These are phyloP conservation scores for Hyaloperonospora arabidopsidis DNA, from an alignment of 352 stramenopile genomes.

Conservation along the genomic window DNA sequence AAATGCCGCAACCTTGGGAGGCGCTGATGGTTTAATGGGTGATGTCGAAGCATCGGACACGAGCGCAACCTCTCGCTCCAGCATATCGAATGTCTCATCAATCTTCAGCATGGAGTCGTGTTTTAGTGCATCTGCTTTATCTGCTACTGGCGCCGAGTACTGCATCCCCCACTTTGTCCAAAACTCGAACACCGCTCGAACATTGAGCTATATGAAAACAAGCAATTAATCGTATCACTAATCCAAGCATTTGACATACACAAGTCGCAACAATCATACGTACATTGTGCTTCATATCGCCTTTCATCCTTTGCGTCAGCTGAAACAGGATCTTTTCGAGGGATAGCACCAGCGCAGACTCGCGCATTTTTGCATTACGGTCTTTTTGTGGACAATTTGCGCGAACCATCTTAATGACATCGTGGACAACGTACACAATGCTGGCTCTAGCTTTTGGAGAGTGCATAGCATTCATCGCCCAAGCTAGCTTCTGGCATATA, in stretches of 20 bases:
- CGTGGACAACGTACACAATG: conserved; percentile 78
- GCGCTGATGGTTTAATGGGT: conserved; percentile 52
- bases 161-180: conserved; percentile 79
- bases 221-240: conserved; percentile 1
- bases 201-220: conserved; percentile 36
- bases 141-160: conserved; percentile 39
- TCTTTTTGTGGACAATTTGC: conserved; percentile 61
- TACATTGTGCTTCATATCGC: conserved; percentile 61
- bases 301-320: conserved; percentile 52
- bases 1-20: conserved; percentile 59
- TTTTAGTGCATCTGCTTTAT: conserved; percentile 24
- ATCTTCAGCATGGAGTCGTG: conserved; percentile 43
- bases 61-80: conserved; percentile 46
- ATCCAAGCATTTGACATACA: neutral
- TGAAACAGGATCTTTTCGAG: conserved; percentile 58
- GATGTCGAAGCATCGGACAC: conserved; percentile 62
- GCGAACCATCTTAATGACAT: conserved; percentile 72
- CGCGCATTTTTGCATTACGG: conserved; percentile 68
- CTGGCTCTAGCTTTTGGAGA: conserved; percentile 63
- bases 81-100: conserved; percentile 55
- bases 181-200: conserved; percentile 71
- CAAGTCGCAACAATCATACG: conserved; percentile 14
- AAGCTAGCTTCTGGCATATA: conserved; percentile 60
- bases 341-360: conserved; percentile 55
- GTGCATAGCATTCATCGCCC: conserved; percentile 55